Percentiles rank a stretch among this genome's conserved stretches.
phyloP scores from a whole-genome alignment of 768 basidiomycete genomes.

The Crepidotus variabilis region DNA sequence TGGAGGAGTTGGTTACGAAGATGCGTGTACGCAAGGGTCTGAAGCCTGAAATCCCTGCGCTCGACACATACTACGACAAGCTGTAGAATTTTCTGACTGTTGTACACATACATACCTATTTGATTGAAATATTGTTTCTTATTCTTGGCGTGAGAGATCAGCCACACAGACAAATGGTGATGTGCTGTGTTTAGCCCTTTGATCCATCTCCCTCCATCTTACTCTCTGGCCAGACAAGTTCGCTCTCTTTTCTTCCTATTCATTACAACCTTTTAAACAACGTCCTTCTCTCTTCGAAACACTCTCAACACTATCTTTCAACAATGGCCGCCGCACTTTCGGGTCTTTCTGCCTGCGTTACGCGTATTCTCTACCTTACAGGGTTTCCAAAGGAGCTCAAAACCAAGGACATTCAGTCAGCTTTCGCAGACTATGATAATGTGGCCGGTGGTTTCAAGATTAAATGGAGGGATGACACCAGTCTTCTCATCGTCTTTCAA shows the following conservation, averaged over 20 bases:
- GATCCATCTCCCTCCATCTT: background rate
- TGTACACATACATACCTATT: conserved; percentile 18
- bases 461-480: conserved; percentile 98
- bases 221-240: conserved; percentile 6
- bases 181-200: conserved; percentile 9
- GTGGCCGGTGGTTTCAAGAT: conserved; percentile 94
- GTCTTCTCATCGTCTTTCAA: conserved; percentile 89
- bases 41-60: conserved; percentile 88
- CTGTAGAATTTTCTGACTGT: conserved; percentile 46
- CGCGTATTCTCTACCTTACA: conserved; percentile 88
- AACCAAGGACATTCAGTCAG: conserved; percentile 91
- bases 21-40: conserved; percentile 96
- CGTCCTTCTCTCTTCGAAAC: conserved; percentile 16
- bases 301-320: conserved; percentile 10
- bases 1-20: conserved; percentile 75
- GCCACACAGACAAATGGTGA: too few relatives aligned
- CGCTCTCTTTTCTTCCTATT: conserved; percentile 9
- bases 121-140: conserved; percentile 17
- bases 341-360: conserved; percentile 90
- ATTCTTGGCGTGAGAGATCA: conserved; percentile 14
- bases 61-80: conserved; percentile 95
- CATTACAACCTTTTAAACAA: conserved; percentile 11
- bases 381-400: conserved; percentile 95
- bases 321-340: conserved; percentile 71
- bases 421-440: conserved; percentile 87